Evolutionary conservation across 2,329 filamentous ascomycete species (phyloP).

Genomic region (Clonostachys byssicola): DNA sequence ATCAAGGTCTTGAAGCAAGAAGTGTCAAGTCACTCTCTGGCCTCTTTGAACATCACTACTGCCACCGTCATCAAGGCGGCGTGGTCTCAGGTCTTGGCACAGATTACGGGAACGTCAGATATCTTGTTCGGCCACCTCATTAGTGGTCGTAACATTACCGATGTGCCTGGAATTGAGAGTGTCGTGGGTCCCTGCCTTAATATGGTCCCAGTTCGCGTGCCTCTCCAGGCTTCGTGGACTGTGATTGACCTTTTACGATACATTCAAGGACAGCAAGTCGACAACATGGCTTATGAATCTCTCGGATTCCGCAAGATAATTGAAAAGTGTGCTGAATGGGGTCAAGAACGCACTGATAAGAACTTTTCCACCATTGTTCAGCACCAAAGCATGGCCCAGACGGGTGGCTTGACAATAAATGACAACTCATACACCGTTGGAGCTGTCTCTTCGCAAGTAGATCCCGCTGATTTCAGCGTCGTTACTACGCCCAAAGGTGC

Average conservation of each 20-base stretch:
- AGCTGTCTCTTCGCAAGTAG: constrained; percentile 8
- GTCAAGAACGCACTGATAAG: constrained; percentile 3
- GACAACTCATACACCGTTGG: constrained; percentile 10
- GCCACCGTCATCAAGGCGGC: constrained; percentile 40
- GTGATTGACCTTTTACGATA: constrained; percentile 28
- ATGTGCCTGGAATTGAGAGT: constrained; percentile 21
- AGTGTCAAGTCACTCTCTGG: constrained; percentile 5
- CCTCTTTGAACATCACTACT: constrained; percentile 10
- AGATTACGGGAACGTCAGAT: constrained; percentile 25
- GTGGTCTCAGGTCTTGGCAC: constrained; percentile 33
- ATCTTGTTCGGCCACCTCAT: constrained; percentile 35
- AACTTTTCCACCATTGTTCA: constrained; percentile 14
- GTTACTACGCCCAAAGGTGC: constrained; percentile 11
- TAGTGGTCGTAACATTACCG: constrained; percentile 26
- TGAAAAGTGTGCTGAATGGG: constrained; percentile 12
- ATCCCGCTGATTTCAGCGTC: constrained; percentile 12
- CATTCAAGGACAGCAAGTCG: constrained; percentile 33
- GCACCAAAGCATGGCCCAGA: constrained; percentile 14
- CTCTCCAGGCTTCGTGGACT: constrained; percentile 14
- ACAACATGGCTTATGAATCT: constrained; percentile 14
- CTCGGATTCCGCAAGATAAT: constrained; percentile 16
- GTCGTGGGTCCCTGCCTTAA: constrained; percentile 35
- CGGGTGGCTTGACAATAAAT: constrained; percentile 5
- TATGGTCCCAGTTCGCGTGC: constrained; percentile 31
- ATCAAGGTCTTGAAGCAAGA: constrained; percentile 1